Evolutionary conservation across 164 flowering plant species (phyloP), one percentile per base, ranked within the genome.

Genomic region (Kalanchoe fedtschenkoi): DNA sequence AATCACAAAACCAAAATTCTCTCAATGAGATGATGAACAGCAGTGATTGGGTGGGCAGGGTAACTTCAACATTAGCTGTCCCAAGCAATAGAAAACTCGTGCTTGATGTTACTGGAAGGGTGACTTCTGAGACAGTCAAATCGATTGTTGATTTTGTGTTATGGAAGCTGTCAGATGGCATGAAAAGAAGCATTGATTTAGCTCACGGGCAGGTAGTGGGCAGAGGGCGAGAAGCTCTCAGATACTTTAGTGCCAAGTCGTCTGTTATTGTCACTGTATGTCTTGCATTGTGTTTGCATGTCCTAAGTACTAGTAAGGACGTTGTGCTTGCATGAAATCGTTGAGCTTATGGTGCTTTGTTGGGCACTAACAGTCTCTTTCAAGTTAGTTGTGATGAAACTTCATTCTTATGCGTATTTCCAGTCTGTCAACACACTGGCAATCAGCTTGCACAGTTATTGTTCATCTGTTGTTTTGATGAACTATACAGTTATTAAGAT

Each of bases 41-140:
- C 37, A 61, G 64, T 63, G 83, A 83, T 34, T 89, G 96, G 98
- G 76, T 81, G 24, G 71, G 33, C 54, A 76, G 68, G 74, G 85
- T 89, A 11, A 76, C 89, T 15, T 79, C 95, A 24, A 82, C 95
- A 6, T 66, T 87, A 77, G 81, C 96, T 2, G 84, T 84, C 38
- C 96, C 91, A 0, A 82, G 85, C 64, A 92, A 89, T 69, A 64
- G 91, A 69, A 85, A 62, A 68, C 76, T 92, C 70, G 78, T 92
- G 67, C 81, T 93, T 26, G 95, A 89, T 73, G 75, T 89, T 67
- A 93, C 97, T 6, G 98, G 97, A 42, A 82, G 92, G 69, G 97
- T 89, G 63, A 88, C 98, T 10, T 80, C 79, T 65, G 98, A 89
- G 62, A 83, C 95, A 1, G 76, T 83, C 16, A 76, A 82, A 65